Base-by-base conservation (phyloP, 225 moss, liverwort and hornwort species). In the Marchantia polymorpha region DNA sequence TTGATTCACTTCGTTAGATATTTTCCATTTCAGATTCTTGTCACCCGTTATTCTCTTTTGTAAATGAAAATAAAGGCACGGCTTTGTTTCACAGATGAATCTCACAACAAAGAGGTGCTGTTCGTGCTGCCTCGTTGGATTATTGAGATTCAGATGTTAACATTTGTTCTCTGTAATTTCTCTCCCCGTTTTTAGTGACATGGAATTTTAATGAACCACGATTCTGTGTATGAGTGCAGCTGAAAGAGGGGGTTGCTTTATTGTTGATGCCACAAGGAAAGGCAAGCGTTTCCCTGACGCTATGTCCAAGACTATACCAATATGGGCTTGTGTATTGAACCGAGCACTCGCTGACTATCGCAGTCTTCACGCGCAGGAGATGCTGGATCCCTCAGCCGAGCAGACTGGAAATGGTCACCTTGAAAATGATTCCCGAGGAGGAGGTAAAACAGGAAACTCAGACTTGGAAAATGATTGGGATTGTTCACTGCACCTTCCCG, bases 221-320 rank as follows among this genome's bases (percentile, higher is more conserved):
- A 58, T 80, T 50, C 73, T 73, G 83, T 87, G 84, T 82, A 69
- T 82, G 87, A 84, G 82, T 90, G 88, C 92, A 96, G 94, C 91
- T 63, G 90, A 92, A 85, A 92, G 86, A 88, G 91, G 94, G 63
- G 94, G 94, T 79, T 94, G 96, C 87, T 85, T 91, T 52, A 91
- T 96, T 86, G 91, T 94, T 77, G 96, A 96, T 92, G 96, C 96
- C 60, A 94, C 96, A 68, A 90, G 96, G 81, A 96, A 92, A 88
- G 96, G 94, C 70, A 96, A 96, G 88, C 94, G 94, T 63, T 96
- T 96, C 50, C 96, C 92, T 65, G 94, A 96, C 76, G 94, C 92
- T 82, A 91, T 96, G 96, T 94, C 96, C 74, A 96, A 96, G 82
- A 94, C 96, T 69, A 90, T 96, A 78, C 96, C 96, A 69, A 92